A percentile compares a stretch with the other conserved stretches of the same genome.
Conservation (phyloP, 495 filamentous ascomycete genomes). For the Penicillium mononematosum region DNA sequence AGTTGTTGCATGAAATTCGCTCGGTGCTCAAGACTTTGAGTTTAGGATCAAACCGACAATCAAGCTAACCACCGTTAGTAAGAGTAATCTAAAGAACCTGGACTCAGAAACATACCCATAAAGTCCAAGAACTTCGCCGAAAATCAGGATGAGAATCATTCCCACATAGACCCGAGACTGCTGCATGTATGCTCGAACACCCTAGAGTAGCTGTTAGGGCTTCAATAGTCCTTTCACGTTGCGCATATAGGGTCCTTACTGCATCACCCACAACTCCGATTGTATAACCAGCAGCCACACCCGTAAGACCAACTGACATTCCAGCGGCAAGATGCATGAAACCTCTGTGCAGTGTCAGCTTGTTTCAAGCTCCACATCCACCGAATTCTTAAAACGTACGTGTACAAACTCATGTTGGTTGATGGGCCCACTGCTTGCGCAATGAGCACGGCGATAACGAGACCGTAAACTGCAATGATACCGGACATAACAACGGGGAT, state of each 20-base stretch:
- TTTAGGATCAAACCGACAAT: slow-evolving; percentile 60
- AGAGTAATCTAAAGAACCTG: neutral
- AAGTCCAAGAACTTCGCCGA: slow-evolving; percentile 93
- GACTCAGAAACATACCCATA: slow-evolving; percentile 70
- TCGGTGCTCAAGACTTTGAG: slow-evolving; percentile 39
- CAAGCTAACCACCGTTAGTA: slow-evolving; percentile 43
- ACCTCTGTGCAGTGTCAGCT: slow-evolving; percentile 51
- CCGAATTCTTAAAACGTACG: slow-evolving; percentile 47
- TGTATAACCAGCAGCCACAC: slow-evolving; percentile 93
- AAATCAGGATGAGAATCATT: slow-evolving; percentile 98
- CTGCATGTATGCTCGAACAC: slow-evolving; percentile 90
- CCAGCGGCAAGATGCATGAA: slow-evolving; percentile 93
- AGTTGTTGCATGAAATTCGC: neutral
- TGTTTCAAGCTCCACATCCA: neutral
- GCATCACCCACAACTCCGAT: slow-evolving; percentile 95
- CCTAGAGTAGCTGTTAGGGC: slow-evolving; percentile 47
- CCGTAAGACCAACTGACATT: slow-evolving; percentile 87
- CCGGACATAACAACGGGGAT: slow-evolving; percentile 99
- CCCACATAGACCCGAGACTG: slow-evolving; percentile 95
- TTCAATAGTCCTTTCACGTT: neutral
- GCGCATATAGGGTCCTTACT: slow-evolving; percentile 39
- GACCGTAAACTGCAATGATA: slow-evolving; percentile 97
- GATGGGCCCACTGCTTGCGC: slow-evolving; percentile 76
- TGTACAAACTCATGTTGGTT: slow-evolving; percentile 75
- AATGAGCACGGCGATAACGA: slow-evolving; percentile 95